phyloP scores from a whole-genome alignment of 2,329 filamentous ascomycete species.

The Nemania sp. region DNA sequence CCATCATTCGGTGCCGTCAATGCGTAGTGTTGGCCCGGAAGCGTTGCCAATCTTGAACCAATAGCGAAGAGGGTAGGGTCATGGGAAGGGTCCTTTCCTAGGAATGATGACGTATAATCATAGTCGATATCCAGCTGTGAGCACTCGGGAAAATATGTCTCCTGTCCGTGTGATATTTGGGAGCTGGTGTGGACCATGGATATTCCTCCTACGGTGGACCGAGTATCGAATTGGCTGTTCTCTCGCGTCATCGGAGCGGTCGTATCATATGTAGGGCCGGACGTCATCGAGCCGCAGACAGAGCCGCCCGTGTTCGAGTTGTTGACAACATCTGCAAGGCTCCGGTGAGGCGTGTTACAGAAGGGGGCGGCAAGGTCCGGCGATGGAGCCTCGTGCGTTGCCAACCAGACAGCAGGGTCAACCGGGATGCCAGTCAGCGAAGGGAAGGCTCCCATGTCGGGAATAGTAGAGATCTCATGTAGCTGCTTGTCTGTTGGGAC shows the following conservation, averaged over 20 bases:
- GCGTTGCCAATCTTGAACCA: constrained; percentile 43
- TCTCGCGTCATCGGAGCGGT: constrained; percentile 42
- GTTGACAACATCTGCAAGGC: constrained; percentile 31
- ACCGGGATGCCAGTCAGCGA: constrained; percentile 42
- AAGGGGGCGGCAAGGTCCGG: constrained; percentile 20
- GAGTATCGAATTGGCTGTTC: constrained; percentile 41
- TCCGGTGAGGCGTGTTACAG: constrained; percentile 25
- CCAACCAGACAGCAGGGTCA: constrained; percentile 47
- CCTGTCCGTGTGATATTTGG: constrained; percentile 40
- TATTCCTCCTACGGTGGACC: constrained; percentile 38
- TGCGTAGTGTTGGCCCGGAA: constrained; percentile 40
- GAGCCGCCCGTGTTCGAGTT: constrained; percentile 38
- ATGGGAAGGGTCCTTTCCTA: constrained; percentile 35
- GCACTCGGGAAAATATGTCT: constrained; percentile 32
- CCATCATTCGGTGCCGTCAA: constrained; percentile 38
- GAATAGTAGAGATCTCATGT: constrained; percentile 43
- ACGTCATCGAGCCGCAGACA: constrained; percentile 44
- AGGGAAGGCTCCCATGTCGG: constrained; percentile 38
- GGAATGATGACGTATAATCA: constrained; percentile 33
- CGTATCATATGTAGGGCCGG: constrained; percentile 40
- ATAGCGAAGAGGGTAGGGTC: constrained; percentile 44
- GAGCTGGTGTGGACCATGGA: constrained; percentile 42
- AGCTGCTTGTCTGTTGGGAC: constrained; percentile 35
- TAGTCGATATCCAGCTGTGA: constrained; percentile 32
- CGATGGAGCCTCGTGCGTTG: constrained; percentile 33